A percentile compares a stretch with the other conserved stretches of the same genome.
phyloP scores from a whole-genome alignment of 495 filamentous ascomycete species.

The Rostrohypoxylon terebratum region DNA sequence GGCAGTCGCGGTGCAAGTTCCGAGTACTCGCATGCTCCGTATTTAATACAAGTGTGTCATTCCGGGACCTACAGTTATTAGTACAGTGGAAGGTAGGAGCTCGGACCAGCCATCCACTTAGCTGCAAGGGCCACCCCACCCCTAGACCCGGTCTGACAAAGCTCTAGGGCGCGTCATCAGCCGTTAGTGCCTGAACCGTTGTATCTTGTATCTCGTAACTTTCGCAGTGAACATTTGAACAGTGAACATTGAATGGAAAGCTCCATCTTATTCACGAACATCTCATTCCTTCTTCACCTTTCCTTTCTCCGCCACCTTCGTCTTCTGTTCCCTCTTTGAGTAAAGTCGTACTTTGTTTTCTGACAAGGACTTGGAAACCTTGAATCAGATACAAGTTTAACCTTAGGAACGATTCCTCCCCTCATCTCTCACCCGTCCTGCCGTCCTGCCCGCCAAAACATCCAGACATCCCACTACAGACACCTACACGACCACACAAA shows the following conservation, averaged over 20 bases:
- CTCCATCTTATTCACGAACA: slow-evolving; percentile 22
- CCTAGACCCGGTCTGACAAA: slow-evolving; percentile 21
- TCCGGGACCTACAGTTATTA: not conserved
- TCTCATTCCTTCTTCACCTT: slow-evolving; percentile 26
- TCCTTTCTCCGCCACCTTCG: slow-evolving; percentile 21
- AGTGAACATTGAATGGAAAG: slow-evolving; percentile 19
- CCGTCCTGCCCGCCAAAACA: no score
- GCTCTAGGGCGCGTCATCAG: slow-evolving; percentile 50
- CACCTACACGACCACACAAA: not conserved
- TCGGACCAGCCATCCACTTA: slow-evolving; percentile 28
- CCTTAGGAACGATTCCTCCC: not conserved
- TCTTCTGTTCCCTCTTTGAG: not conserved
- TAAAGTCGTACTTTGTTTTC: not conserved
- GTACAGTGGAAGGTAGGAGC: slow-evolving; percentile 29
- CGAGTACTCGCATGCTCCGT: not conserved
- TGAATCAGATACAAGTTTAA: not conserved
- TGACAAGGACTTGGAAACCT: not conserved
- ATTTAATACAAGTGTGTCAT: not conserved
- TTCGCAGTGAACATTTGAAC: not conserved
- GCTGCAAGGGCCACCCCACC: slow-evolving; percentile 40
- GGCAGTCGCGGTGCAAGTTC: no score
- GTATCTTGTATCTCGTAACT: not conserved
- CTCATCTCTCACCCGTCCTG: no score
- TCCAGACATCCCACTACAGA: slow-evolving; percentile 10
- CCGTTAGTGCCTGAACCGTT: slow-evolving; percentile 47